Evolutionary conservation across 2,329 filamentous ascomycete species (phyloP), one percentile per base, ranked within the genome.

Genomic region (Venturia oleaginea): DNA sequence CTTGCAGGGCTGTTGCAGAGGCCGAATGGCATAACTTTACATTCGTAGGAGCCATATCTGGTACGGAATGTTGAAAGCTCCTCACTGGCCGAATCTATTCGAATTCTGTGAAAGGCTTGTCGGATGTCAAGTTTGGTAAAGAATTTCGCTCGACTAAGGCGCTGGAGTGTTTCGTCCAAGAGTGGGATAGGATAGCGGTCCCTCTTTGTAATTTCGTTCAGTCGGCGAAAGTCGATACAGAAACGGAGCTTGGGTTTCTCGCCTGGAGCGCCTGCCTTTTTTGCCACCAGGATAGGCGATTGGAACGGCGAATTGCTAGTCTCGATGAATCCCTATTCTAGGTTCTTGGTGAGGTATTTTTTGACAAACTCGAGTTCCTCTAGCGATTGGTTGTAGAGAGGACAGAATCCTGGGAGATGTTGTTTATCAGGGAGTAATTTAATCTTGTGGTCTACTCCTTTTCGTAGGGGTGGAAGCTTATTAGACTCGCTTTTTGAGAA

Each of bases 151-250:
- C 66, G 62, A 2, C 51, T 32, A 15, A 78, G 43, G 0, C 65
- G 24, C 34, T 70, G 61, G 38, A 73, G 64, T 0, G 70, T 72
- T 61, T 78, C 70, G 17, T 63, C 64, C 42, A 77, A 74, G 2
- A 75, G 64, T 0, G 68, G 73, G 24, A 76, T 61, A 1, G 68
- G 66, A 65, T 74, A 75, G 1, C 68, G 60, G 64, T 77, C 69
- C 66, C 76, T 75, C 19, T 70, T 69, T 2, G 69, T 76, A n/a
- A 76, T 66, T 0, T 66, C 65, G 60, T 78, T 78, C 0, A 78
- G 67, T 0, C 40, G 65, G 61, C 68, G 54, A 66, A 77, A 79
- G 65, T 78, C 69, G 5, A 77, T 67, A 67, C 67, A 77, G 43
- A 77, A 62, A 22, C 67, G 64, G 6, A 74, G 62, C 8, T 64